Evolutionary conservation across 148 eudicot species (phyloP), one percentile per base, ranked within the genome.

Genomic region (Dianthus caryophyllus): DNA sequence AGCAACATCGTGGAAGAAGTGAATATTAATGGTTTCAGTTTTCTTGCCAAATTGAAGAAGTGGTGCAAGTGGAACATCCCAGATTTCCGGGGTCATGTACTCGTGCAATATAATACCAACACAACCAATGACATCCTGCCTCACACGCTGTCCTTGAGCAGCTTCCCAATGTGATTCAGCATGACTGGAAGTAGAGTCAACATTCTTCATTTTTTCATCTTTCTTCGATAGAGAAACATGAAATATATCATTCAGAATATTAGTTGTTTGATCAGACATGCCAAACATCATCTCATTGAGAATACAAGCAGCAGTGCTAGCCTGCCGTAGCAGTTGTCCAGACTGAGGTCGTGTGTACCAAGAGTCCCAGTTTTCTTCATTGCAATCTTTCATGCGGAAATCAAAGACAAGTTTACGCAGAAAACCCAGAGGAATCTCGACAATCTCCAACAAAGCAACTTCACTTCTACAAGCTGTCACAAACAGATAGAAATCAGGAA

Each of bases 241-340:
- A 77, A 93, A 93, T 72, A 78, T 80, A 62, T 77, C 70, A 53
- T 58, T 64, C 21, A 93, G 72, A 69, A 64, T 59, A 59, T 80
- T 64, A 61, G 80, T 51, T 68, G 82, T 81, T 70, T 80, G 79
- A 74, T 84, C 88, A 49, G 98, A 93, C 73, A 84, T 77, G 73
- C 98, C 96, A 79, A 76, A 89, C 60, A 93, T 73, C 83, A 93
- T 80, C 87, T 93, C 96, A 77, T 89, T 93, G 55, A 93, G 75
- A 41, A 93, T 84, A 65, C 95, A 85, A 29, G 73, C 95, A 49
- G 96, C 89, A 70, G 95, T 87, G 63, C 90, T 75, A 71, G 98
- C 96, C 69, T 87, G 95, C 61, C 95, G 81, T 52, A 93, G 74
- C 77, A 93, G 76, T 70, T 80, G 82, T 39, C 98, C 98, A 11